Evolutionary conservation across 495 filamentous ascomycete genomes (phyloP).

Genomic region (Xylaria venustula): DNA sequence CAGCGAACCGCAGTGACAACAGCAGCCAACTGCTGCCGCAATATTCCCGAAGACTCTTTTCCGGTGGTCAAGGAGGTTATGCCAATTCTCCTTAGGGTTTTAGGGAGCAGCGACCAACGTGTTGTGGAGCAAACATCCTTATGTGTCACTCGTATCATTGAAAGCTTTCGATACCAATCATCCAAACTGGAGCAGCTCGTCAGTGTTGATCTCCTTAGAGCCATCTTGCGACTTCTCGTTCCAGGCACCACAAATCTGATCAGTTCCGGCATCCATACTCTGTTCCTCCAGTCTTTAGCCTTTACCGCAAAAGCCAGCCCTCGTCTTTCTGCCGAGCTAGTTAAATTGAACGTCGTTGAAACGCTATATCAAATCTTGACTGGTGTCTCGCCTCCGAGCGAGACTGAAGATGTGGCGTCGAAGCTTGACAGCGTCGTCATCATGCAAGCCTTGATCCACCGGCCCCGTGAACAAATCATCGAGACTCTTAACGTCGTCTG

Average conservation of each 20-base stretch:
- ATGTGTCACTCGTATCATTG: constrained; percentile 94
- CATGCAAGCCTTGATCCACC: constrained; percentile 97
- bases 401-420: constrained; percentile 73
- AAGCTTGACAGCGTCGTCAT: constrained; percentile 97
- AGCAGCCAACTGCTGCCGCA: constrained; percentile 96
- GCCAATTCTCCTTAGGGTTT: constrained; percentile 86
- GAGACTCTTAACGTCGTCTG: constrained; percentile 98
- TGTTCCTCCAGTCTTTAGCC: constrained; percentile 87
- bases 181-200: constrained; percentile 89
- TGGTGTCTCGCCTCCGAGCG: constrained; percentile 85
- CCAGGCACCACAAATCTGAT: constrained; percentile 96
- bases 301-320: constrained; percentile 88
- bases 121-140: constrained; percentile 96
- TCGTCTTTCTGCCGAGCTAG: constrained; percentile 78
- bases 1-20: constrained; percentile 96
- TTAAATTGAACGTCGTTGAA: constrained; percentile 97
- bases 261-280: constrained; percentile 91
- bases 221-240: constrained; percentile 83
- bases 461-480: constrained; percentile 93
- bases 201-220: constrained; percentile 78
- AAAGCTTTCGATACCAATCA: constrained; percentile 88
- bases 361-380: constrained; percentile 98
- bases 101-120: constrained; percentile 89
- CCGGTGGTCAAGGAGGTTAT: constrained; percentile 87
- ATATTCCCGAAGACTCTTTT: constrained; percentile 92